Evolutionary conservation across 306 rosid genomes (phyloP).

Genomic region (Vachellia pachyceras): DNA sequence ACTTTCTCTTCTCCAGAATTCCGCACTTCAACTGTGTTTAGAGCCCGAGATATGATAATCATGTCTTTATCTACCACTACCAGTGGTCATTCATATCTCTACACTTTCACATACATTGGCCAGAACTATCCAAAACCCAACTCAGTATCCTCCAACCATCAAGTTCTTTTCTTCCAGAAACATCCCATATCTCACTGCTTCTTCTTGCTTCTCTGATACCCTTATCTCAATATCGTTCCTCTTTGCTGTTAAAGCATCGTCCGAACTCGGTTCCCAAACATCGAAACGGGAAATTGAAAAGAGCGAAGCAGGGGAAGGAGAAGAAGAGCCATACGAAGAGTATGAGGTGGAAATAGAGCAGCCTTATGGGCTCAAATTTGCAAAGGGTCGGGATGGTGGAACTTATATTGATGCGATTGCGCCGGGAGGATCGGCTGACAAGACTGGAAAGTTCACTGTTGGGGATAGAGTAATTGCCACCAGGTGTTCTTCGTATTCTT

Average conservation of each 20-base stretch:
- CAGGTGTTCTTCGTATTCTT: constrained; percentile 50
- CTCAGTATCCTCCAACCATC: constrained; percentile 40
- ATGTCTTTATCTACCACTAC: constrained; percentile 77
- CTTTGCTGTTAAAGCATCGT: constrained; percentile 63
- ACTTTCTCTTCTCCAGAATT: not conserved
- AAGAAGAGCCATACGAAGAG: constrained; percentile 64
- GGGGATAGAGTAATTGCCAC: constrained; percentile 97
- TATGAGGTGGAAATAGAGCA: constrained; percentile 84
- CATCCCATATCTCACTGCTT: constrained; percentile 35
- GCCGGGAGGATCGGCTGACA: constrained; percentile 86
- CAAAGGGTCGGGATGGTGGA: constrained; percentile 87
- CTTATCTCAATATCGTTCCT: constrained; percentile 41
- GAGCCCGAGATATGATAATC: constrained; percentile 25
- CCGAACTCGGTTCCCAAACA: constrained; percentile 60
- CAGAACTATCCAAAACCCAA: constrained; percentile 46
- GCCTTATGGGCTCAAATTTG: constrained; percentile 85
- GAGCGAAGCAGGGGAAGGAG: constrained; percentile 39
- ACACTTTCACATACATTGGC: constrained; percentile 64
- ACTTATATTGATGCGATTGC: constrained; percentile 98
- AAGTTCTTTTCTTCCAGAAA: constrained; percentile 49
- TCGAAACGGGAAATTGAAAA: constrained; percentile 46
- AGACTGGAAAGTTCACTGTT: constrained; percentile 68
- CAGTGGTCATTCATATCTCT: constrained; percentile 53
- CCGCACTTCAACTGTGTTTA: not conserved
- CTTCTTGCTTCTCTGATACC: constrained; percentile 44